Percentiles rank a stretch among this genome's conserved stretches.
Conservation (phyloP, 352 stramenopile genomes). For the Phytopythium aichiense region DNA sequence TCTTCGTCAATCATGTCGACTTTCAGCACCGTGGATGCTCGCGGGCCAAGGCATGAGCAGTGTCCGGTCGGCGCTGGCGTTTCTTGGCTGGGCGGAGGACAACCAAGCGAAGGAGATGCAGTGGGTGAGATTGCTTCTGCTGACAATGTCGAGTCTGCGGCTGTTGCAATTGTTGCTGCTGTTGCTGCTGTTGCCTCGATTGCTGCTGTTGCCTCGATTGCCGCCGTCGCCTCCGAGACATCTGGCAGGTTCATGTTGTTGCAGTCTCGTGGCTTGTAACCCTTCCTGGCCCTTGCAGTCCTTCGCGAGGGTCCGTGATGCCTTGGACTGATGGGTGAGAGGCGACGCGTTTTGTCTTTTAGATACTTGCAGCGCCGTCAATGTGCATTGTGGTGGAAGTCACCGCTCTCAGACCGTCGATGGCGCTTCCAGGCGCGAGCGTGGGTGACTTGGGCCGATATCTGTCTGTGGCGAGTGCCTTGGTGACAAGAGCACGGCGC, state of each 20-base stretch:
- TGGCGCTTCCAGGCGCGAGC: background rate
- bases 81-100: background rate
- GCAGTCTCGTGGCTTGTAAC: background rate
- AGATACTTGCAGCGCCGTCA: background rate
- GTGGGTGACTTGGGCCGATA: background rate
- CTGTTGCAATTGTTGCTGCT: no score
- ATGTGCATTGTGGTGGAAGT: background rate
- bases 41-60: background rate
- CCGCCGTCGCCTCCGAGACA: background rate
- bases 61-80: background rate
- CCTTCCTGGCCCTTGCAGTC: background rate
- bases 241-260: background rate
- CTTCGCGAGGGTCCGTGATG: background rate
- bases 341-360: background rate
- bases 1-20: slow-evolving; percentile 16
- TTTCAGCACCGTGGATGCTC: slow-evolving; percentile 1
- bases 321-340: background rate
- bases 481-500: background rate
- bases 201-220: background rate
- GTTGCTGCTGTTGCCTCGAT: no score
- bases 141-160: no score
- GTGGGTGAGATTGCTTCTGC: background rate
- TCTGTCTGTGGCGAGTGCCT: background rate
- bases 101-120: background rate
- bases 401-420: background rate